Evolutionary conservation across 2,329 filamentous ascomycete species (phyloP).

Genomic region (Anisogramma anomala): DNA sequence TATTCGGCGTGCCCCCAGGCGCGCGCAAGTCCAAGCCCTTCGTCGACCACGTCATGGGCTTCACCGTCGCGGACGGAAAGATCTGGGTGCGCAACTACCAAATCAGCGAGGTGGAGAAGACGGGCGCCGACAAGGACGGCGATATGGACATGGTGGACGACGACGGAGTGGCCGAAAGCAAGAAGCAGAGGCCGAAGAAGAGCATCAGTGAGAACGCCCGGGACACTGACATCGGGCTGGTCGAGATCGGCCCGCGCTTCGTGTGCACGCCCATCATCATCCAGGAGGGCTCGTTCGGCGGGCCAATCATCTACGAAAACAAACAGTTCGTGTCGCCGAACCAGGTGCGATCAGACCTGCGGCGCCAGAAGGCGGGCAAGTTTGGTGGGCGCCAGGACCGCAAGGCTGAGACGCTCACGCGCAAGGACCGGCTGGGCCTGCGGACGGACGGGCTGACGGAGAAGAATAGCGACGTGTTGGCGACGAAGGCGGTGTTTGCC

Average conservation of each 20-base stretch:
- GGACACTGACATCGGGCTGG: conserved; percentile 67
- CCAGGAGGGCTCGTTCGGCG: conserved; percentile 87
- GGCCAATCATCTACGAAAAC: conserved; percentile 96
- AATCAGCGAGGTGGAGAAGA: conserved; percentile 69
- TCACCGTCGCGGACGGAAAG: conserved; percentile 83
- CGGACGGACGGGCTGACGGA: conserved; percentile 49
- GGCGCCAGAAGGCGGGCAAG: conserved; percentile 61
- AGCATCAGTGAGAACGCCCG: conserved; percentile 31
- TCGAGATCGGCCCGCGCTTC: conserved; percentile 90
- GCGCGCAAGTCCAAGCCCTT: conserved; percentile 91
- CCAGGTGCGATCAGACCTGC: conserved; percentile 75
- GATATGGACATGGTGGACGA: conserved; percentile 34
- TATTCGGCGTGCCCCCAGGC: conserved; percentile 83
- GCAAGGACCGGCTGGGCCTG: conserved; percentile 67
- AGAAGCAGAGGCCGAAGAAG: conserved; percentile 25
- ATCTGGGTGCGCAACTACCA: conserved; percentile 96
- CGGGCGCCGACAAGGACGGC: conserved; percentile 27
- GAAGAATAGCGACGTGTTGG: conserved; percentile 57
- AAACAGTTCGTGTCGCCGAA: conserved; percentile 95
- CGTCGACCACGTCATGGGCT: conserved; percentile 86
- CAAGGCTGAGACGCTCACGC: conserved; percentile 57
- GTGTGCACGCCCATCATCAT: conserved; percentile 92
- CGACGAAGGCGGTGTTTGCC: conserved; percentile 65
- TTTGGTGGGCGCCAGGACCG: conserved; percentile 71
- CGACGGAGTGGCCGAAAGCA: conserved; percentile 20